phyloP scores from a whole-genome alignment of 106 monocot genomes.

The Ottelia alismoides region DNA sequence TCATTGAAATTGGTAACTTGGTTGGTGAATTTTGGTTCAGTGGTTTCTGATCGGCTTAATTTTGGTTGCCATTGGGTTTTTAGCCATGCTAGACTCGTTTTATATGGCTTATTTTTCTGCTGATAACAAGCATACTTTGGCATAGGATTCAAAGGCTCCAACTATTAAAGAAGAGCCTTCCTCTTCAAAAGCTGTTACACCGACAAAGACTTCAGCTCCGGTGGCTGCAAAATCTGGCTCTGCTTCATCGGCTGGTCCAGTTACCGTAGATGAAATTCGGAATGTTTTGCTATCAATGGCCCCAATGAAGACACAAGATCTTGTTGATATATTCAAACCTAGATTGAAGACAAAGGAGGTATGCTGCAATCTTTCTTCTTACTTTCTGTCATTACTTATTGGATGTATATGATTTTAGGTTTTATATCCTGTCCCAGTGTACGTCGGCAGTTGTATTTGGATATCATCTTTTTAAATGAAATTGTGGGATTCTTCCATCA shows the following conservation, averaged over 20 bases:
- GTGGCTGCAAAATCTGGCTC: slow-evolving; percentile 19
- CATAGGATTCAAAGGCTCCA: slow-evolving; percentile 36
- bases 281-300: slow-evolving; percentile 44
- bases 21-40: no score
- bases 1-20: no score
- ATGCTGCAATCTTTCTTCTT: background rate
- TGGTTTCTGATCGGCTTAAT: no score
- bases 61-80: no score
- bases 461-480: no score
- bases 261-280: slow-evolving; percentile 87
- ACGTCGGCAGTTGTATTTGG: no score
- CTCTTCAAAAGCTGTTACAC: slow-evolving; percentile 20
- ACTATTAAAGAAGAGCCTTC: slow-evolving; percentile 55
- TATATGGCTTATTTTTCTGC: background rate
- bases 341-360: slow-evolving; percentile 29
- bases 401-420: no score
- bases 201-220: slow-evolving; percentile 23
- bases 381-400: background rate
- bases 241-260: slow-evolving; percentile 32
- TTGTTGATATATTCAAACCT: slow-evolving; percentile 71
- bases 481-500: no score
- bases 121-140: background rate
- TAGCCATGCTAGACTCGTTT: background rate
- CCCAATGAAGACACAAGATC: slow-evolving; percentile 81
- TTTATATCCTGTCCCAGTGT: no score